A percentile compares a stretch with the other conserved stretches of the same genome.
Evolutionary conservation across 2,329 filamentous ascomycete genomes (phyloP).

Genomic region (Helotiales sp.): DNA sequence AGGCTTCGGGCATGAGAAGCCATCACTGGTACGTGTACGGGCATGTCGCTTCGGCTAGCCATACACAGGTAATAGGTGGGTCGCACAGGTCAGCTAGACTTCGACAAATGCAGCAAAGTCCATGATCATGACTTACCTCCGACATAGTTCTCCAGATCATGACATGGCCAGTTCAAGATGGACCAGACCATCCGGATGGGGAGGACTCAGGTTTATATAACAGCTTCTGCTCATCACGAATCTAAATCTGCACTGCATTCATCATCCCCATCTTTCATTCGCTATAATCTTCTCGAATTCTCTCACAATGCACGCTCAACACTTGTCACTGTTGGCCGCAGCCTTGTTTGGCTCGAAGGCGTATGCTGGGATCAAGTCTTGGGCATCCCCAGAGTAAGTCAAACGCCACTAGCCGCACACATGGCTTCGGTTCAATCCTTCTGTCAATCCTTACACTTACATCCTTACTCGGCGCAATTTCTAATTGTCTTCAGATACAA

Average conservation of each 20-base stretch:
- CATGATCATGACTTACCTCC: slow-evolving; percentile 12
- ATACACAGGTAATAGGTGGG: background rate
- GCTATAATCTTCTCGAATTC: background rate
- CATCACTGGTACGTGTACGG: background rate
- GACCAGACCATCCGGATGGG: background rate
- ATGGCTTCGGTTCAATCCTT: background rate
- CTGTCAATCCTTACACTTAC: background rate
- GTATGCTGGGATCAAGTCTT: slow-evolving; percentile 12
- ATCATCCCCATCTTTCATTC: background rate
- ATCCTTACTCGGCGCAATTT: background rate
- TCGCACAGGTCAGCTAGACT: background rate
- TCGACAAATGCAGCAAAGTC: background rate
- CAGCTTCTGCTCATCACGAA: background rate
- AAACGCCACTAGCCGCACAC: background rate
- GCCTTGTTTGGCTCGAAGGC: slow-evolving; percentile 2
- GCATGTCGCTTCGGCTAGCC: background rate
- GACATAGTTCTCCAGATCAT: background rate
- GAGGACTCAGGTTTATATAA: background rate
- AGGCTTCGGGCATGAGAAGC: background rate
- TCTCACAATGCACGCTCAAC: slow-evolving; percentile 8
- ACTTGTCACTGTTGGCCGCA: background rate
- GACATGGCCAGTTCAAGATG: background rate
- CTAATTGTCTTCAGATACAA: slow-evolving; percentile 28
- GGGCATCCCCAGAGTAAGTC: slow-evolving; percentile 14
- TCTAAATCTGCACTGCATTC: background rate